Evolutionary conservation across 257 asterid species (phyloP).

Genomic region (Echium plantagineum): DNA sequence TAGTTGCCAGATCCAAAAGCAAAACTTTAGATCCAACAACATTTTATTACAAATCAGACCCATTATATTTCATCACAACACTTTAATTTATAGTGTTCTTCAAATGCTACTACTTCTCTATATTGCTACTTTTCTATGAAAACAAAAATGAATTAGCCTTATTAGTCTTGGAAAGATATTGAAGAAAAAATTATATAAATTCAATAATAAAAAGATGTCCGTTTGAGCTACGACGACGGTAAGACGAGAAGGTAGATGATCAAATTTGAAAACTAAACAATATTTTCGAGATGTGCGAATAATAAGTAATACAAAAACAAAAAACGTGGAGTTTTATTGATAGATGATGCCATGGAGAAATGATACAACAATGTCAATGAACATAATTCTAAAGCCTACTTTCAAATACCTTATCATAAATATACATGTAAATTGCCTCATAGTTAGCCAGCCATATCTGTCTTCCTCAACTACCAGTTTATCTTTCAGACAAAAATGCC

Average conservation of each 20-base stretch:
- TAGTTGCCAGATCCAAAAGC: neutral
- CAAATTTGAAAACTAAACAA: too few relatives aligned
- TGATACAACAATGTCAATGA: constrained; percentile 31
- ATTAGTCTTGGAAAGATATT: too few relatives aligned
- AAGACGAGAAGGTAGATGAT: too few relatives aligned
- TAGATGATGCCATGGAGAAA: constrained; percentile 31
- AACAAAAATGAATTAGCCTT: too few relatives aligned
- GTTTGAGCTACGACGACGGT: too few relatives aligned
- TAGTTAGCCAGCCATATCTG: constrained; percentile 18
- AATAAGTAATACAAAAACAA: neutral
- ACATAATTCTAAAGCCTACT: constrained; percentile 4
- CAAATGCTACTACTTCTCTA: too few relatives aligned
- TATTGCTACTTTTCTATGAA: too few relatives aligned
- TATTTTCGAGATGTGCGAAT: too few relatives aligned
- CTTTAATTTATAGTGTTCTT: neutral
- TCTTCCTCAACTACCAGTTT: constrained; percentile 12
- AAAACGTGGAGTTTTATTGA: constrained; percentile 24
- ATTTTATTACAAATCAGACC: neutral
- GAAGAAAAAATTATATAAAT: too few relatives aligned
- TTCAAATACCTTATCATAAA: constrained; percentile 28
- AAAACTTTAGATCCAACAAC: neutral
- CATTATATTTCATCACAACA: neutral
- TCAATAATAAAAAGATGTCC: too few relatives aligned
- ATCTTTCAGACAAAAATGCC: constrained; percentile 15
- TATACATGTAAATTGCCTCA: constrained; percentile 38